Evolutionary conservation across 768 basidiomycete species (phyloP), one percentile per base, ranked within the genome.

Genomic region (Hygrocybe coccinea): DNA sequence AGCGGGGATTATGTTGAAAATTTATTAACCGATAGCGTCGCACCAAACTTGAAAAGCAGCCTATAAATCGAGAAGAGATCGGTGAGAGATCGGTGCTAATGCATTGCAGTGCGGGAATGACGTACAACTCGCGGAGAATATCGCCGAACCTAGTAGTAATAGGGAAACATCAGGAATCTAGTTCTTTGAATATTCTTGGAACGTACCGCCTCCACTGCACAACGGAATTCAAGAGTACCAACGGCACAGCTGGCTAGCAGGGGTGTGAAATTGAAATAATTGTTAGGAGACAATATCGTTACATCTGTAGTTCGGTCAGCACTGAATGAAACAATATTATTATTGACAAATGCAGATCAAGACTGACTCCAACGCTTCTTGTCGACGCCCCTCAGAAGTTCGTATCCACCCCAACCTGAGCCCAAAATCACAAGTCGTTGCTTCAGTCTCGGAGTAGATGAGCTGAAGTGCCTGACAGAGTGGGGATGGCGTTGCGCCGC

Each of bases 161-260:
- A n/a, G 43, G 33, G 41, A n/a, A 34, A 22, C 7, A 22, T 12
- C 36, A 56, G 44, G 2, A 46, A 47, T 11, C 54, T 17, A 21
- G 36, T 37, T 36, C 29, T 34, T 17, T 19, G 15, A 22, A 24
- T 39, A 39, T 21, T 1, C 47, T 37, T 38, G 17, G 59, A 22
- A 70, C 86, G 62, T 49, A 91, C 90, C 1, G 90, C 83, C 68
- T 94, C 91, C 34, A 91, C 75, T 0, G 89, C 86, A 62, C 86
- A 85, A 22, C 90, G 75, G 64, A 86, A 91, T 60, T 92, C 90
- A 46, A 95, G 74, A 5, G 91, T 92, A 2, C 92, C 92, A 22
- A 91, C 89, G 3, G 89, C 80, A 56, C 86, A 82, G 48, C 82
- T 76, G 0, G 86, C 85, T 1, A 89, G 75, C 29, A 89, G 68